Base-by-base conservation (phyloP, 2,329 filamentous ascomycete genomes). In the Calonectria pseudoturangicola region DNA sequence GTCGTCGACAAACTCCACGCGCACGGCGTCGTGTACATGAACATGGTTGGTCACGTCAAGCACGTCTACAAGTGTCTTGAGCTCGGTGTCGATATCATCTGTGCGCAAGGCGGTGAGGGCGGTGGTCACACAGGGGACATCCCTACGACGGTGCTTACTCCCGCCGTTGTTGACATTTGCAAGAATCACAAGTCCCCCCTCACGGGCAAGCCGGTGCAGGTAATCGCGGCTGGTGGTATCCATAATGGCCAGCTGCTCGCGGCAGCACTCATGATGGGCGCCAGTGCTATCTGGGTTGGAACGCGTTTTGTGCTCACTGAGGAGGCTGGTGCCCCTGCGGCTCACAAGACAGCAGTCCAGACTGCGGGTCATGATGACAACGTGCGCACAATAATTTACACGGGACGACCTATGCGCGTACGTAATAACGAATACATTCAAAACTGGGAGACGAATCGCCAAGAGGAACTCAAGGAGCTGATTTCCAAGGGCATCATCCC, bases 31-130 rank as follows among this genome's bases (percentile, higher is more conserved):
- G 90, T 98, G 78, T 98, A 97, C 90, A 98, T 98, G 97, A 99
- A 99, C 93, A 99, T 99, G 97, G 96, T 99, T 84, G 97, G 97
- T 78, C 97, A 99, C 90, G 96, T 97, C 82, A 99, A 99, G 92
- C 97, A 99, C 88, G 96, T 98, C 76, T 91, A 95, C 87, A 99
- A 98, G 90, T 97, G 95, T 86, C 90, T 98, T 74, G 95, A 96
- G 62, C 91, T 96, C 71, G 97, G 96, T 76, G 95, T 93, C 79
- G 97, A 99, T 86, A 94, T 99, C 81, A 98, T 99, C 88, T 98
- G 96, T 88, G 97, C 97, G 64, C 97, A 99, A 88, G 97, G 97
- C 83, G 96, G 97, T 80, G 97, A 98, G 88, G 97, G 97, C 76
- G 97, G 97, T 84, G 97, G 97, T 78, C 96, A 98, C 89, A 98